Conservation (phyloP, 345 rosid genomes). For the Syzygium aqueum region DNA sequence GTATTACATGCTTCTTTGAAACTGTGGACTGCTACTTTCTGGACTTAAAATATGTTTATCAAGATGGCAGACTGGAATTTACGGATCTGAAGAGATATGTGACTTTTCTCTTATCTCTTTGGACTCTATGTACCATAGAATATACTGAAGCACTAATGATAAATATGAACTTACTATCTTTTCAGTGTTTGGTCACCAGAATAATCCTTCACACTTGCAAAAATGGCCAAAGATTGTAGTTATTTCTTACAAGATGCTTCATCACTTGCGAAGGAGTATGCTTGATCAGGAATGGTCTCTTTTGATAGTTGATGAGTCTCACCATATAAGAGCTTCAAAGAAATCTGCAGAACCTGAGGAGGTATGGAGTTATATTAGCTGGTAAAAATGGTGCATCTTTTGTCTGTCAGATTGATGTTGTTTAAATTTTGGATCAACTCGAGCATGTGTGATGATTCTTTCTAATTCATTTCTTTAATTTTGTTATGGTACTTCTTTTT, state of each 20-base stretch:
- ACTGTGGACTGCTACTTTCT: not conserved
- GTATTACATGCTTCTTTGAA: not conserved
- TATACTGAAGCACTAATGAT: not conserved
- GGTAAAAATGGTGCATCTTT: not conserved
- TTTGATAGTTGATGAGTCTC: conserved; percentile 92
- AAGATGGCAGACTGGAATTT: not conserved
- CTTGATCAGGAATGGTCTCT: conserved; percentile 74
- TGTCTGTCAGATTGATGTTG: not conserved
- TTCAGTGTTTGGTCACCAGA: conserved; percentile 80
- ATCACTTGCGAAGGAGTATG: conserved; percentile 59
- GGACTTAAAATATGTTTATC: not conserved
- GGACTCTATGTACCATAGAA: not conserved
- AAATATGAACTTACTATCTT: not conserved
- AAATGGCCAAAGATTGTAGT: conserved; percentile 81
- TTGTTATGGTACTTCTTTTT: not conserved
- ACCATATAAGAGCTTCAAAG: conserved; percentile 73
- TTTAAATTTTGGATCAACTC: not conserved
- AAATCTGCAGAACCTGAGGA: conserved; percentile 63
- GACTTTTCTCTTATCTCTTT: not conserved
- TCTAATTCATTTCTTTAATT: not conserved
- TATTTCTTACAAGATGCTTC: conserved; percentile 87
- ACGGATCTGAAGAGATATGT: not conserved
- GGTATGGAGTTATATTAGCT: conserved; percentile 26
- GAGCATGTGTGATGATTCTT: not conserved
- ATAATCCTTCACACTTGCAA: conserved; percentile 59